Evolutionary conservation across 2,329 filamentous ascomycete species (phyloP).

Genomic region (Scorias spongiosa): DNA sequence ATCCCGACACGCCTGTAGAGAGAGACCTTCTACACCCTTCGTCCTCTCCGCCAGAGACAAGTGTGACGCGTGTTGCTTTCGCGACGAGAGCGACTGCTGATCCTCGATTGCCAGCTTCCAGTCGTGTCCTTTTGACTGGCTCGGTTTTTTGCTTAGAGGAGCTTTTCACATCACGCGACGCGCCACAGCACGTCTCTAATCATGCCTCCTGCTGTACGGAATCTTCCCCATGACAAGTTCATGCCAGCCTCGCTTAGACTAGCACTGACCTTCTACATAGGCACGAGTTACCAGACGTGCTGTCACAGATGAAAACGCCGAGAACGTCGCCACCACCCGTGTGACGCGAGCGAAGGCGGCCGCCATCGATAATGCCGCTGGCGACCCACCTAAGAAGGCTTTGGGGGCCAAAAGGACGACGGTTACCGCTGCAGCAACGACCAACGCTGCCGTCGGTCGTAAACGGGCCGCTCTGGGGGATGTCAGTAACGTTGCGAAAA

Average conservation of each 20-base stretch:
- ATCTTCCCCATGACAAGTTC: slow-evolving; percentile 5
- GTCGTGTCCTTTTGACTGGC: too few relatives aligned
- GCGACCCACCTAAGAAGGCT: slow-evolving; percentile 42
- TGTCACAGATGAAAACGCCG: slow-evolving; percentile 85
- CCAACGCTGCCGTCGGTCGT: slow-evolving; percentile 29
- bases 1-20: too few relatives aligned
- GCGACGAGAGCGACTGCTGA: too few relatives aligned
- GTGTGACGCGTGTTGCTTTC: too few relatives aligned
- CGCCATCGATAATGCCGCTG: slow-evolving; percentile 41
- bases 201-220: slow-evolving; percentile 23
- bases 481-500: slow-evolving; percentile 87
- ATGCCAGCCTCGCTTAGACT: background rate
- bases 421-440: slow-evolving; percentile 22
- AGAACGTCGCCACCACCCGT: slow-evolving; percentile 64
- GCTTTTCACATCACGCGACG: too few relatives aligned
- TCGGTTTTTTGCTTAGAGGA: too few relatives aligned
- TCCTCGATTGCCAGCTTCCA: too few relatives aligned
- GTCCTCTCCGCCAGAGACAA: too few relatives aligned
- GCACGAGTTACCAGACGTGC: slow-evolving; percentile 58
- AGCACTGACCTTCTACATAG: slow-evolving; percentile 24
- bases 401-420: slow-evolving; percentile 30
- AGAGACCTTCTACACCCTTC: too few relatives aligned
- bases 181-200: background rate
- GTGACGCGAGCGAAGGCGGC: slow-evolving; percentile 87
- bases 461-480: slow-evolving; percentile 82